Evolutionary conservation across 805 yeast species (phyloP).

Genomic region (Maudiozyma pseudohumilis): DNA sequence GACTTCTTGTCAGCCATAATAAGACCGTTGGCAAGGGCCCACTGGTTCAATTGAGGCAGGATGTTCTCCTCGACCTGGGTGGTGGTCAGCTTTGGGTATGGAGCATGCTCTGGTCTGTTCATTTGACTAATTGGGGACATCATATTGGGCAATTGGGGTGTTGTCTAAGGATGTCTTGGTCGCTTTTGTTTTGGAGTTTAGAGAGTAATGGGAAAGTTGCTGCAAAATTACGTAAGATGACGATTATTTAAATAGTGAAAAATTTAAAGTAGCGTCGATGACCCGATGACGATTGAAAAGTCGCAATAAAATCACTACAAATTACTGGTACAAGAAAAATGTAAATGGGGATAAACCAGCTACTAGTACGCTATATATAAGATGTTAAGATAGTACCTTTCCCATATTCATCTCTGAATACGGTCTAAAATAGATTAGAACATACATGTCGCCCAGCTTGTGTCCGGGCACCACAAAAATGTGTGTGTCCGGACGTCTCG

Average conservation of each 20-base stretch:
- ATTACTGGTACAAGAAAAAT: neutral
- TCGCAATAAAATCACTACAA: too few relatives aligned
- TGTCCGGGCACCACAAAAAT: too few relatives aligned
- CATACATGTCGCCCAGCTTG: constrained; percentile 4
- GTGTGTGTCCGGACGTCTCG: too few relatives aligned
- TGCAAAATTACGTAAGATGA: too few relatives aligned
- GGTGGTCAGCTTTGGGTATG: constrained; percentile 24
- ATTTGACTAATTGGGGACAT: constrained; percentile 2
- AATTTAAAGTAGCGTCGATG: too few relatives aligned
- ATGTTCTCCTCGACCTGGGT: constrained; percentile 24
- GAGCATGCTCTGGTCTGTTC: constrained; percentile 6
- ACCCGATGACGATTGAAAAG: too few relatives aligned
- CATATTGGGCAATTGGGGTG: neutral
- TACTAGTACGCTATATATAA: too few relatives aligned
- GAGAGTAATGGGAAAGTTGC: too few relatives aligned
- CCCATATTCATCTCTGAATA: constrained; percentile 12
- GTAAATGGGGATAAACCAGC: neutral
- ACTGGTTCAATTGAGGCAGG: constrained; percentile 49
- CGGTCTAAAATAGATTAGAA: constrained; percentile 1
- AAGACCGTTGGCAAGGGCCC: constrained; percentile 72
- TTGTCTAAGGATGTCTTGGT: too few relatives aligned
- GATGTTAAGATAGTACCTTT: constrained; percentile 17
- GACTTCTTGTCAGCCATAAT: constrained; percentile 66
- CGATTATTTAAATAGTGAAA: too few relatives aligned
- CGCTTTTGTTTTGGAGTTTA: too few relatives aligned